phyloP scores from a whole-genome alignment of 1,284 basidiomycete genomes.

The Heterobasidion occidentale region DNA sequence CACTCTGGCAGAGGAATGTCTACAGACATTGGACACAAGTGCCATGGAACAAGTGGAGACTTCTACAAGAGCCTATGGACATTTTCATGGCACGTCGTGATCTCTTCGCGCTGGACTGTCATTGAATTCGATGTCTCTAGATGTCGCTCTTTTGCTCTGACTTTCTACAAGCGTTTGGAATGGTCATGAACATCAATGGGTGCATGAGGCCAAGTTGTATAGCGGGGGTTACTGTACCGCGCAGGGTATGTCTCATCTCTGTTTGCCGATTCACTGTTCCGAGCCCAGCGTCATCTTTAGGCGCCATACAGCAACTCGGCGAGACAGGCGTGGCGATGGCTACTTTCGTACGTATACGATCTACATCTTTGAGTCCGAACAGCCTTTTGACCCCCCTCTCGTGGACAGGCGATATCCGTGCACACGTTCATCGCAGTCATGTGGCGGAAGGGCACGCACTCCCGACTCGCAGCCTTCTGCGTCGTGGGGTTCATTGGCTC shows the following conservation, averaged over 20 bases:
- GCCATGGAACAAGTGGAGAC: neutral
- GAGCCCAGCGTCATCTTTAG: neutral
- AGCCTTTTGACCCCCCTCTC: neutral
- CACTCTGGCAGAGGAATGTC: neutral
- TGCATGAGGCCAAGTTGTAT: constrained; percentile 1
- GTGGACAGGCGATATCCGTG: constrained; percentile 12
- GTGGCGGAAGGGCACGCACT: constrained; percentile 8
- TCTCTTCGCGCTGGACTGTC: too few relatives aligned
- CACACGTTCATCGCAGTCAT: constrained; percentile 16
- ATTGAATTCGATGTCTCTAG: constrained; percentile 1
- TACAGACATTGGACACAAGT: neutral
- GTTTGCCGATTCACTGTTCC: neutral
- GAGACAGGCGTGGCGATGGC: constrained; percentile 9
- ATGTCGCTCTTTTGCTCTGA: constrained; percentile 9
- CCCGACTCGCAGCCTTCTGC: constrained; percentile 8
- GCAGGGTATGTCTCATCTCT: constrained; percentile 5
- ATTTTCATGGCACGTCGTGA: neutral
- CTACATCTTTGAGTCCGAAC: neutral
- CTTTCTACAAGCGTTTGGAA: constrained; percentile 7
- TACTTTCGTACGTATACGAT: constrained; percentile 12
- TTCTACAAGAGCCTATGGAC: neutral
- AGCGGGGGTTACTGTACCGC: constrained; percentile 7
- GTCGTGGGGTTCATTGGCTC: constrained; percentile 12
- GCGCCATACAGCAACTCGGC: constrained; percentile 1
- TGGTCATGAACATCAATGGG: constrained; percentile 8